These are phyloP conservation scores for Ananas comosus DNA, from an alignment of 176 grass and related monocot genomes.

Conservation along the genomic window DNA sequence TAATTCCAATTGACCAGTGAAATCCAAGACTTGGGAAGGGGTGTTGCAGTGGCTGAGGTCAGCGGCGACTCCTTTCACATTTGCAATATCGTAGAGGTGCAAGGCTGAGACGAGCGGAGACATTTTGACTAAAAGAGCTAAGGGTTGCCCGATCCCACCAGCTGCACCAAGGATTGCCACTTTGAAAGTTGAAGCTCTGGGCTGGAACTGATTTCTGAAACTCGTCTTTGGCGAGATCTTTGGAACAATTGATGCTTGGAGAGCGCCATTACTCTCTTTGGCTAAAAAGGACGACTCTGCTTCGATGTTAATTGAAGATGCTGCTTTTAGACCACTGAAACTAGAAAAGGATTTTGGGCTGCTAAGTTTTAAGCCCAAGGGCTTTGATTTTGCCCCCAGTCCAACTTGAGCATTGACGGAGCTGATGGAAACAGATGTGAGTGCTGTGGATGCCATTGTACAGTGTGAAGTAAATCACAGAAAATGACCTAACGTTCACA, in stretches of 20 bases:
- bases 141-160: constrained; percentile 30
- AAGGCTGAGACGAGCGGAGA: constrained; percentile 35
- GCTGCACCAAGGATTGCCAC: constrained; percentile 43
- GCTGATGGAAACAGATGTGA: not conserved
- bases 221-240: constrained; percentile 4
- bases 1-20: constrained; percentile 31
- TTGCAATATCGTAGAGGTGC: constrained; percentile 38
- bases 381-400: not conserved
- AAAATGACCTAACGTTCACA: not conserved
- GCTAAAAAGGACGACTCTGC: constrained; percentile 2
- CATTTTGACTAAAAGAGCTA: constrained; percentile 38
- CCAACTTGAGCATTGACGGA: not conserved
- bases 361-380: not conserved
- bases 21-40: constrained; percentile 16
- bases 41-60: constrained; percentile 45
- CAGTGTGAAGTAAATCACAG: not conserved
- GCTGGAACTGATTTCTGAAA: constrained; percentile 8
- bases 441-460: not conserved
- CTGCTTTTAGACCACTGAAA: constrained; percentile 16
- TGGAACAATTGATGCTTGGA: constrained; percentile 14
- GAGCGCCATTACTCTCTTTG: not conserved
- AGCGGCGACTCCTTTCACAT: constrained; percentile 18
- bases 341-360: not conserved
- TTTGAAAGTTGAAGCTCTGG: constrained; percentile 22
- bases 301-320: constrained; percentile 7